Percentiles rank a stretch among this genome's conserved stretches.
Evolutionary conservation across 192 early-diverging fungal species (phyloP).

Genomic region (Mortierella alpina): DNA sequence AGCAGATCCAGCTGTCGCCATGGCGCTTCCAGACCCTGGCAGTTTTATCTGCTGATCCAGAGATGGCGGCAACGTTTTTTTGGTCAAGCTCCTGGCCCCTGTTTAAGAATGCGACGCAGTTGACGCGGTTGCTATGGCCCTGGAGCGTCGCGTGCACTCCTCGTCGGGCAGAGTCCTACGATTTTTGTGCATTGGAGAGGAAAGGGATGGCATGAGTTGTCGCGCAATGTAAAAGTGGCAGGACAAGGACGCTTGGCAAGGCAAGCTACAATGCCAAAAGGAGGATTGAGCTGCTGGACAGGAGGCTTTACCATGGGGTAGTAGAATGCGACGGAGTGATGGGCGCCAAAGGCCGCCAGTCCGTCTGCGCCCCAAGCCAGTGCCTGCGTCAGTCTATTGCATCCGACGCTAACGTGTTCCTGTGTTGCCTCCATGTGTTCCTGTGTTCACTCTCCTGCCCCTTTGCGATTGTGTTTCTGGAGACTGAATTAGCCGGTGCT

Average conservation of each 20-base stretch:
- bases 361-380: slow-evolving; percentile 70
- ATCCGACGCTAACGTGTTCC: slow-evolving; percentile 72
- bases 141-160: slow-evolving; percentile 71
- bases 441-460: background rate
- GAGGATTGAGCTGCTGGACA: background rate
- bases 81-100: slow-evolving; percentile 59
- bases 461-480: too few relatives aligned
- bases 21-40: slow-evolving; percentile 78
- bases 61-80: slow-evolving; percentile 73
- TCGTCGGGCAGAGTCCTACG: slow-evolving; percentile 55
- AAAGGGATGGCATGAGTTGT: background rate
- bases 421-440: slow-evolving; percentile 51
- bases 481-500: background rate
- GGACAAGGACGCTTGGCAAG: too few relatives aligned
- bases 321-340: slow-evolving; percentile 77
- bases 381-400: slow-evolving; percentile 73
- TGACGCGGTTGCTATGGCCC: slow-evolving; percentile 83
- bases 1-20: slow-evolving; percentile 64
- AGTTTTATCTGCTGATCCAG: slow-evolving; percentile 84
- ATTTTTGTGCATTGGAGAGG: background rate
- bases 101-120: slow-evolving; percentile 78
- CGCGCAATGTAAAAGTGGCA: background rate
- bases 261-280: too few relatives aligned
- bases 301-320: slow-evolving; percentile 65
- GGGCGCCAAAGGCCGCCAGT: slow-evolving; percentile 78